Evolutionary conservation across 2,329 filamentous ascomycete species (phyloP).

Genomic region (Laburnicola sp.): DNA sequence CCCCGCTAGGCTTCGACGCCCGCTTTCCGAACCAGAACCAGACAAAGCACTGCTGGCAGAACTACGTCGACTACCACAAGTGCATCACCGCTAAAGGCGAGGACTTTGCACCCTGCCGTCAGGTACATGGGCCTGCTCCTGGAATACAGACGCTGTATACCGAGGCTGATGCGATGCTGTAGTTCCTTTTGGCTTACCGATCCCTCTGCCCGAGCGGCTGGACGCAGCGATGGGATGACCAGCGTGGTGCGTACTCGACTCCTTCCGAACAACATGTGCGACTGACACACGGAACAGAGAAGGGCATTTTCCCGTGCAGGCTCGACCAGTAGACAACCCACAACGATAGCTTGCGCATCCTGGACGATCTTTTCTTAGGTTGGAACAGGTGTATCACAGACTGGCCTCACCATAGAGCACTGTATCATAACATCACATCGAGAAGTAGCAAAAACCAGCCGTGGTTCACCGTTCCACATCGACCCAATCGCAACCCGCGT

Average conservation of each 20-base stretch:
- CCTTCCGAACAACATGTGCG: neutral
- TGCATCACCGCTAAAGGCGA: conserved; percentile 98
- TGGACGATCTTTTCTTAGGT: conserved; percentile 23
- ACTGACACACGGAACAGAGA: conserved; percentile 25
- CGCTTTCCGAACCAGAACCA: conserved; percentile 99
- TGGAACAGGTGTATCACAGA: conserved; percentile 26
- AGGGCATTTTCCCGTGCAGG: conserved; percentile 42
- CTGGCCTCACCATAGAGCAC: conserved; percentile 27
- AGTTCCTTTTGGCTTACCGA: conserved; percentile 97
- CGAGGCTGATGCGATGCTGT: conserved; percentile 19
- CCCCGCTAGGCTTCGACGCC: conserved; percentile 96
- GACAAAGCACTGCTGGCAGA: conserved; percentile 99
- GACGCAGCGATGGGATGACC: conserved; percentile 94
- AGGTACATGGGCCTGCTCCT: conserved; percentile 76
- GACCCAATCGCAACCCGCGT: neutral
- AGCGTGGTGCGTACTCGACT: conserved; percentile 70
- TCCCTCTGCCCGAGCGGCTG: conserved; percentile 96
- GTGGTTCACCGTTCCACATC: too few relatives aligned
- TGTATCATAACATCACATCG: conserved; percentile 27
- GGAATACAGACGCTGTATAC: too few relatives aligned
- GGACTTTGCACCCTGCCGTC: conserved; percentile 94
- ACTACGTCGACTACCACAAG: conserved; percentile 99
- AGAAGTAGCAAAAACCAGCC: conserved; percentile 33
- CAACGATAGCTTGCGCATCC: conserved; percentile 11
- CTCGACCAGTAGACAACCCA: conserved; percentile 41